Evolutionary conservation across 495 filamentous ascomycete species (phyloP).

Genomic region (Xylaria flabelliformis): DNA sequence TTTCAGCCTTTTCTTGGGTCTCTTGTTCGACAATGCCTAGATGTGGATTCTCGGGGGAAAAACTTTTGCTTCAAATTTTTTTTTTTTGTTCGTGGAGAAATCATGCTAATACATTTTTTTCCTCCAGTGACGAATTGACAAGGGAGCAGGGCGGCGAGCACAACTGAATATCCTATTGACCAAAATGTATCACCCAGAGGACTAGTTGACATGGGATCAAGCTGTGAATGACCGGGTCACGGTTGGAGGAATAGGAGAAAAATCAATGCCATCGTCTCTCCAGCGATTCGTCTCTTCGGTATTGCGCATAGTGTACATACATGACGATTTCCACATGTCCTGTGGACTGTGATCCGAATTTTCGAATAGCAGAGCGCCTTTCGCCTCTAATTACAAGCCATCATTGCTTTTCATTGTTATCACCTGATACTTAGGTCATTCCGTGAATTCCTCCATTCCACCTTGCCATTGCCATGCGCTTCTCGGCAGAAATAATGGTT

Average conservation of each 20-base stretch:
- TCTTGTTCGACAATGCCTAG: neutral
- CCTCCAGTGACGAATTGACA: constrained; percentile 68
- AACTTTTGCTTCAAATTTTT: neutral
- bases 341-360: constrained; percentile 26
- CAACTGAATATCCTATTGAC: constrained; percentile 58
- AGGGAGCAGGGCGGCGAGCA: constrained; percentile 74
- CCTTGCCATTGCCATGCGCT: neutral
- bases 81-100: neutral
- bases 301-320: constrained; percentile 41
- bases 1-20: neutral
- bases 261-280: neutral
- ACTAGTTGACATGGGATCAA: neutral
- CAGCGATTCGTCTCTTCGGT: neutral
- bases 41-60: neutral
- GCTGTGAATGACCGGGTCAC: neutral
- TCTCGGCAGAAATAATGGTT: neutral
- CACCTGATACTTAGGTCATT: neutral
- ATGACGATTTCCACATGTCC: constrained; percentile 21
- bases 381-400: constrained; percentile 31
- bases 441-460: neutral
- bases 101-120: constrained; percentile 33
- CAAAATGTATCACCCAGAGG: neutral
- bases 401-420: constrained; percentile 22
- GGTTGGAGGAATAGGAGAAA: neutral
- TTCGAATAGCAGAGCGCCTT: constrained; percentile 35